Percentiles rank a stretch among this genome's conserved stretches.
Evolutionary conservation across 2,329 filamentous ascomycete species (phyloP).

Genomic region (Aspergillus pseudoglaucus): DNA sequence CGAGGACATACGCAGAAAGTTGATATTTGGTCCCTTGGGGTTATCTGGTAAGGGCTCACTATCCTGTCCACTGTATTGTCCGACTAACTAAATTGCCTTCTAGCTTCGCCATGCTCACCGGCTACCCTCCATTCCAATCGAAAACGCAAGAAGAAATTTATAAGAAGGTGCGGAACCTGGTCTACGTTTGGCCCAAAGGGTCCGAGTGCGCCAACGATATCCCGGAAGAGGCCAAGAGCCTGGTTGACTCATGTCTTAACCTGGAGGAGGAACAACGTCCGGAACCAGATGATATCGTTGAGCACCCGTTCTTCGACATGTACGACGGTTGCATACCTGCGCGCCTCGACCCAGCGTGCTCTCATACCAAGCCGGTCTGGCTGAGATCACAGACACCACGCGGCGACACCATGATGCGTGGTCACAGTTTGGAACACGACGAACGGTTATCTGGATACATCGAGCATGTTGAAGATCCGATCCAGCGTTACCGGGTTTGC

Average conservation of each 20-base stretch:
- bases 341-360: constrained; percentile 34
- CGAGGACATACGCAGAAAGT: constrained; percentile 97
- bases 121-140: constrained; percentile 93
- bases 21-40: constrained; percentile 95
- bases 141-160: constrained; percentile 49
- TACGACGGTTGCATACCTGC: constrained; percentile 43
- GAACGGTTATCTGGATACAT: constrained; percentile 31
- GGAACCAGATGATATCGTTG: constrained; percentile 45
- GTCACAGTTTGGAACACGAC: constrained; percentile 40
- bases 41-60: constrained; percentile 67
- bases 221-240: constrained; percentile 43
- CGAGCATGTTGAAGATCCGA: constrained; percentile 29
- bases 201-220: constrained; percentile 40
- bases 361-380: constrained; percentile 37
- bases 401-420: constrained; percentile 39
- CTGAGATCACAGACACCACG: constrained; percentile 38
- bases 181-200: constrained; percentile 46
- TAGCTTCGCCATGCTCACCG: constrained; percentile 92
- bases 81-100: constrained; percentile 13
- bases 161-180: constrained; percentile 41
- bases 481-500: constrained; percentile 34
- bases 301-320: constrained; percentile 47
- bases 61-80: constrained; percentile 1
- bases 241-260: constrained; percentile 43
- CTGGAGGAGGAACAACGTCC: constrained; percentile 43